These are phyloP conservation scores for Kwoniella dendrophila DNA, from an alignment of 768 basidiomycete species.

Conservation along the genomic window DNA sequence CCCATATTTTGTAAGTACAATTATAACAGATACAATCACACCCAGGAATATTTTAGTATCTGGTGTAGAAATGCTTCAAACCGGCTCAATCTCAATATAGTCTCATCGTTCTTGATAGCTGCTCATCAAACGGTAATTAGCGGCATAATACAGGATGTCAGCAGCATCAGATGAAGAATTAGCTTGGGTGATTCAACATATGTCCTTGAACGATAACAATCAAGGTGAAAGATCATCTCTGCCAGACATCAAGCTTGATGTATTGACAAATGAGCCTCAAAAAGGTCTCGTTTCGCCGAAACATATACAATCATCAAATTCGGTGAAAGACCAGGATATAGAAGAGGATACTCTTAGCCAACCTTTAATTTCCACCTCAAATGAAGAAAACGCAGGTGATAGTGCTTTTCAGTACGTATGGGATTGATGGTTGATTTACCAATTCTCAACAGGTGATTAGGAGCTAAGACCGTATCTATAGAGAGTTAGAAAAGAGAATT, in stretches of 20 bases:
- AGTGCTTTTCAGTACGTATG: background rate
- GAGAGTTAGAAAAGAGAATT: constrained; percentile 10
- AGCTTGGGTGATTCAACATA: constrained; percentile 14
- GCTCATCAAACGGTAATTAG: background rate
- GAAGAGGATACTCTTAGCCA: no score
- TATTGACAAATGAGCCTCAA: constrained; percentile 12
- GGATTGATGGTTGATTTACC: background rate
- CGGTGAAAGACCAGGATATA: background rate
- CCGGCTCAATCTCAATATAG: background rate
- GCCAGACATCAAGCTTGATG: background rate
- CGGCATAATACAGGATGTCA: constrained; percentile 3
- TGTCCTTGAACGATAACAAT: constrained; percentile 11
- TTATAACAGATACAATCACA: no score
- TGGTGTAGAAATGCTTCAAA: no score
- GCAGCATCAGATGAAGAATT: constrained; percentile 21
- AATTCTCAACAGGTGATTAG: background rate
- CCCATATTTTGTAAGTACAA: no score
- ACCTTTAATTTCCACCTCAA: no score
- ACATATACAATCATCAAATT: background rate
- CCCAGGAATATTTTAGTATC: no score
- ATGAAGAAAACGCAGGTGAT: no score
- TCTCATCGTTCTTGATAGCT: background rate
- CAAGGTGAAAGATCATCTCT: background rate
- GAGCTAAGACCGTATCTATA: background rate
- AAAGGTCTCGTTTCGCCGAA: no score